Percentiles rank a stretch among this genome's conserved stretches.
Conservation (phyloP, 208 protist species). For the Leishmania tropica region DNA sequence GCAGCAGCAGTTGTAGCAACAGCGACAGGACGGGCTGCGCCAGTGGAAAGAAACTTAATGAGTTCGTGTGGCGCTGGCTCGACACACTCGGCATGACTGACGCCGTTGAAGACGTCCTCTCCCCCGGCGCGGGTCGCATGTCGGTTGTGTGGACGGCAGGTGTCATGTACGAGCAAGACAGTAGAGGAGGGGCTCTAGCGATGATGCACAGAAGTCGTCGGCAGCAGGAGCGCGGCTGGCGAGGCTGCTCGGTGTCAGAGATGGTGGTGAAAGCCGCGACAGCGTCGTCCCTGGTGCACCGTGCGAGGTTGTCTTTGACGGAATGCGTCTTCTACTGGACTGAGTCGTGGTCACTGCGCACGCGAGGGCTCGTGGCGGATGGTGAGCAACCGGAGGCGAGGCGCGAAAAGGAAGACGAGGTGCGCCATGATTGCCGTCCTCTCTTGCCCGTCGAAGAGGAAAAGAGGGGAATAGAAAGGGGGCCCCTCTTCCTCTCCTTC, state of each 20-base stretch:
- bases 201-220: neutral
- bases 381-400: neutral
- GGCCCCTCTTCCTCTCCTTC: neutral
- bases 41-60: neutral
- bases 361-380: neutral
- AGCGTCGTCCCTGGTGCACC: neutral
- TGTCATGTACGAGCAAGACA: neutral
- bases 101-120: conserved; percentile 16
- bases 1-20: neutral
- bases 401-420: neutral
- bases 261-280: neutral
- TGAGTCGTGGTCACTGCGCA: neutral
- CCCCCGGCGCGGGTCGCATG: conserved; percentile 14
- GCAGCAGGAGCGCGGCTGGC: neutral
- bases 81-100: conserved; percentile 12
- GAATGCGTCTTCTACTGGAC: conserved; percentile 1
- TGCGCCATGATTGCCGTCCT: neutral
- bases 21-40: neutral
- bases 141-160: conserved; percentile 15
- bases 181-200: neutral
- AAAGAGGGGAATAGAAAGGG: neutral
- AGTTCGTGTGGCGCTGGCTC: conserved; percentile 32
- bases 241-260: neutral
- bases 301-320: conserved; percentile 6
- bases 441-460: neutral